phyloP scores from a whole-genome alignment of 805 yeast genomes.

The Komagataella populi region DNA sequence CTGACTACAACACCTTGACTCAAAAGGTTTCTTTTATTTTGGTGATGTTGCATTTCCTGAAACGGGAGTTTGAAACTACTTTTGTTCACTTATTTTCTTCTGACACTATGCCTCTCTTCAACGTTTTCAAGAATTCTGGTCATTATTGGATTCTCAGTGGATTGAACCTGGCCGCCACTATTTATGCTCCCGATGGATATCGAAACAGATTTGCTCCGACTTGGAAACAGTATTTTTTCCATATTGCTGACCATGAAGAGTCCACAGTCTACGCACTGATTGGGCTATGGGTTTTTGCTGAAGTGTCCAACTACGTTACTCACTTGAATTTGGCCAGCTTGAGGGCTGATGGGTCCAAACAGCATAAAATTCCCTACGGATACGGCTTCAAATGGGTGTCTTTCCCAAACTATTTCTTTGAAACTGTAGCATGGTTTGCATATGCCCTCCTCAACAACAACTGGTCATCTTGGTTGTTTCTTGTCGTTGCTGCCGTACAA shows the following conservation, averaged over 20 bases:
- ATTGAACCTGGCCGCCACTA: slow-evolving; percentile 19
- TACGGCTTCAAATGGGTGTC: slow-evolving; percentile 72
- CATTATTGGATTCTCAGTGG: slow-evolving; percentile 96
- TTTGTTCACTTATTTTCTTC: slow-evolving; percentile 77
- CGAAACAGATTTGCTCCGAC: slow-evolving; percentile 6
- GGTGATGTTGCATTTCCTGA: slow-evolving; percentile 63
- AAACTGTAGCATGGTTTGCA: slow-evolving; percentile 60
- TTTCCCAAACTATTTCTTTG: slow-evolving; percentile 94
- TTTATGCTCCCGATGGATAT: slow-evolving; percentile 14
- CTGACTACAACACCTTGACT: slow-evolving; percentile 28
- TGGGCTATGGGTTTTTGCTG: slow-evolving; percentile 41
- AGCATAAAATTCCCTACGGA: slow-evolving; percentile 65
- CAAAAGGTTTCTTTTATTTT: slow-evolving; percentile 42
- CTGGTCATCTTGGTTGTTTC: slow-evolving; percentile 63
- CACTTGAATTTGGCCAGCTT: slow-evolving; percentile 55
- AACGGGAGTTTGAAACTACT: slow-evolving; percentile 81
- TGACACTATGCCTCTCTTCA: slow-evolving; percentile 85
- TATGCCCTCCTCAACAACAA: slow-evolving; percentile 65
- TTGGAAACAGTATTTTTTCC: slow-evolving; percentile 21
- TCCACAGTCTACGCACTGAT: slow-evolving; percentile 19
- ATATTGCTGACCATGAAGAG: slow-evolving; percentile 27
- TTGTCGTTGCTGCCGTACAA: slow-evolving; percentile 57
- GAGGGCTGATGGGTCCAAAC: slow-evolving; percentile 41
- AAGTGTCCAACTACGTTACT: slow-evolving; percentile 57
- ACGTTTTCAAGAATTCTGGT: slow-evolving; percentile 75